Base-by-base conservation (phyloP, 208 protist species). In the Leishmania amazonensis region DNA sequence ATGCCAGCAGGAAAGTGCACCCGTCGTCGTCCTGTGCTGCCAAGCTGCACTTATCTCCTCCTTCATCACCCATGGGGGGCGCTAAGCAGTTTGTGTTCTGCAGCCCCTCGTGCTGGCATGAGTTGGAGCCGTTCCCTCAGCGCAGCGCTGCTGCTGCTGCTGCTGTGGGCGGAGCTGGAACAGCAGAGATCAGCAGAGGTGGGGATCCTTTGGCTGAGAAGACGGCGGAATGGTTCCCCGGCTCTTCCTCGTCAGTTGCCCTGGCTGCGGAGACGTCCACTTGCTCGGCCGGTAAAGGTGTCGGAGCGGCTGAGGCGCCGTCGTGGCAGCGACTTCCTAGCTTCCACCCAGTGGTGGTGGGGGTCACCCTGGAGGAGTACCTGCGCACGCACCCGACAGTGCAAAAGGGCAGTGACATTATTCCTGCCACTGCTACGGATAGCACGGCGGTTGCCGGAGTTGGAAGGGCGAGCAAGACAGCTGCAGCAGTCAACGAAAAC, bases 61-160 rank as follows among this genome's bases (percentile, higher is more conserved):
- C 65, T 4, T 35, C 49, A 2, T 57, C 60, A 9, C 21, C 28
- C 31, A 82, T 85, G 74, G 78, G 80, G 11, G 82, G 82, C 11
- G 77, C 64, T 6, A 28, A 13, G 35, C 82, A 78, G 3, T 85
- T 76, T 58, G 78, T 85, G 38, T 67, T 58, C 0, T 81, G 82
- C 78, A 85, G 82, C 49, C 76, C 78, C 11, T 82, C 78, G 3
- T 54, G 82, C 40, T 85, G 82, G 82, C 57, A 85, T 38, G 73
- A 81, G 53, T 11, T 76, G 21, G 73, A 47, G 19, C 82, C 82
- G 1, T 85, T 79, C 42, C 82, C 82, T 1, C 72, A 70, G 62
- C 78, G 78, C 51, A 71, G 49, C 57, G n/a, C 53, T 35, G 31
- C 79, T 28, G 49, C 67, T 57, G 21, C 70, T 9, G 57, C 51